These are phyloP conservation scores for Beauveria asiatica DNA, from an alignment of 2,329 filamentous ascomycete genomes.

Conservation along the genomic window DNA sequence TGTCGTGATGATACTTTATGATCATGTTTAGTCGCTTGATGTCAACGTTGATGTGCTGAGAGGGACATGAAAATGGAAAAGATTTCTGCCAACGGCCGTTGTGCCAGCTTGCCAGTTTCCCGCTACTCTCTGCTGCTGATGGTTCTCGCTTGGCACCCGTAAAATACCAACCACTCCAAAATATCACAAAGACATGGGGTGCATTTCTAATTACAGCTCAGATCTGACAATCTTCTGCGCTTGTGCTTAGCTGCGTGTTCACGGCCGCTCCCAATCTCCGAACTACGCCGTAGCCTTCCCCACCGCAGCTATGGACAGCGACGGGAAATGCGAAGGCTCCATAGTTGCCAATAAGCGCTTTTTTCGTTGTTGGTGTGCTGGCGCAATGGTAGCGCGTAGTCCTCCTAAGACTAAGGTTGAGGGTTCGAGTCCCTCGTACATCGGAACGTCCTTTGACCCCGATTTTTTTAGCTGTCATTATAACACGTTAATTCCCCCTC, in stretches of 20 bases:
- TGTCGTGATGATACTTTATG: too few relatives aligned
- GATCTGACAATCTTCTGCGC: background rate
- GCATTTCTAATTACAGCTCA: background rate
- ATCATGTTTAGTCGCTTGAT: too few relatives aligned
- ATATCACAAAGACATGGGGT: background rate
- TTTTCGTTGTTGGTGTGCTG: conserved; percentile 5
- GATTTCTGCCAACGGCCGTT: too few relatives aligned
- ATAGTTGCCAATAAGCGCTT: background rate
- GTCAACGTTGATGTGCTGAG: too few relatives aligned
- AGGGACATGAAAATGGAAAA: too few relatives aligned
- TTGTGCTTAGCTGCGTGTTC: background rate
- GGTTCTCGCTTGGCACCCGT: background rate
- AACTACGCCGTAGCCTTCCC: background rate
- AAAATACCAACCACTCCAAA: background rate
- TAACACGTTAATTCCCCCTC: background rate
- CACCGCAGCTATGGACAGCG: background rate
- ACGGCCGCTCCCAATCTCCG: background rate
- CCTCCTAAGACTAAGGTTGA: conserved; percentile 29
- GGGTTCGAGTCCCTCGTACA: conserved; percentile 29
- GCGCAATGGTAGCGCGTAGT: conserved; percentile 7
- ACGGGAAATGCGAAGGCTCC: background rate
- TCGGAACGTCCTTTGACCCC: background rate
- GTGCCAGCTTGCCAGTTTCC: too few relatives aligned
- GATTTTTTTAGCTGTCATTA: background rate
- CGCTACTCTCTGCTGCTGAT: background rate